These are phyloP conservation scores for Calophaca sinica DNA, from an alignment of 306 rosid genomes.

Conservation along the genomic window DNA sequence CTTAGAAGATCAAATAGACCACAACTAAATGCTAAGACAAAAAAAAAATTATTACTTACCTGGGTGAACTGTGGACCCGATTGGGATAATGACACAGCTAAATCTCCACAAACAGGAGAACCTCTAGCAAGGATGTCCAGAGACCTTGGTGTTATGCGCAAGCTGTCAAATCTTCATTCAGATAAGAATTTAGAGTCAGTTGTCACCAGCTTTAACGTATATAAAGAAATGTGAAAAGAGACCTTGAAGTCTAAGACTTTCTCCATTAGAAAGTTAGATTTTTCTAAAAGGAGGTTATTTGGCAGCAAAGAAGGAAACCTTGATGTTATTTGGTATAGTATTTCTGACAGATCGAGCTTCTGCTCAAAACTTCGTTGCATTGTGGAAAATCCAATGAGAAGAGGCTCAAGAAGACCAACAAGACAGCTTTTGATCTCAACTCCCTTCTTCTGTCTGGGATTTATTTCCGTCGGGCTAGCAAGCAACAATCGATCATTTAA, in stretches of 20 bases:
- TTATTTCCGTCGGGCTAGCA: constrained; percentile 85
- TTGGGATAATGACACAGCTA: constrained; percentile 97
- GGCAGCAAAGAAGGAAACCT: constrained; percentile 65
- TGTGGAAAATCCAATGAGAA: constrained; percentile 95
- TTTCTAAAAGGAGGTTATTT: constrained; percentile 19
- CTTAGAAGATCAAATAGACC: constrained; percentile 47
- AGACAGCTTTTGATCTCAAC: constrained; percentile 95
- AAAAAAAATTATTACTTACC: constrained; percentile 57
- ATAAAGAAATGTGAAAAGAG: constrained; percentile 43
- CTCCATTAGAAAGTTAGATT: constrained; percentile 6
- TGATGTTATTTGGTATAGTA: constrained; percentile 94
- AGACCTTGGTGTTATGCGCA: constrained; percentile 96
- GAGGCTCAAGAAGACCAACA: constrained; percentile 98
- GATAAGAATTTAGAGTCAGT: constrained; percentile 48
- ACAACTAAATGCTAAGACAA: constrained; percentile 37
- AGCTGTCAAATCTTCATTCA: constrained; percentile 91
- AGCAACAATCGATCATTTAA: constrained; percentile 90
- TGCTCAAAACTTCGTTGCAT: constrained; percentile 95
- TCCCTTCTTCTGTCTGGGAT: constrained; percentile 85
- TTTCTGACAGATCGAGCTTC: constrained; percentile 96
- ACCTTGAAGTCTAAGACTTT: neutral
- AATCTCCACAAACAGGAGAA: constrained; percentile 98
- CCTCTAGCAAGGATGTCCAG: constrained; percentile 96
- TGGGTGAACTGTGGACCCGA: constrained; percentile 99
- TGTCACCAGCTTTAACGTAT: constrained; percentile 34